These are phyloP conservation scores for Teratosphaeria zuluensis DNA, from an alignment of 2,329 filamentous ascomycete genomes.

Conservation along the genomic window DNA sequence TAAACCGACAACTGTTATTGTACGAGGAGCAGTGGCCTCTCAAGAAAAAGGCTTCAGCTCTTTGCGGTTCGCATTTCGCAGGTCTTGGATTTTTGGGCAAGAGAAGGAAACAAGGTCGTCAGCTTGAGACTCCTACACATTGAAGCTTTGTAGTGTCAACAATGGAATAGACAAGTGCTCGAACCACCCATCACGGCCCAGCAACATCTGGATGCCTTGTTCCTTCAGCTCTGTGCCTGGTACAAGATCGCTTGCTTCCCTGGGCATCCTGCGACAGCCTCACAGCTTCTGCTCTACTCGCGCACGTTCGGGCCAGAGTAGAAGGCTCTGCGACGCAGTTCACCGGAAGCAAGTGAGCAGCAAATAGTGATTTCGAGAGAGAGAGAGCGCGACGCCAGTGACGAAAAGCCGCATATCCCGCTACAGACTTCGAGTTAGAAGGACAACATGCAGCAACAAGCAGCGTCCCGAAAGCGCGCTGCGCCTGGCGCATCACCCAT, in stretches of 20 bases:
- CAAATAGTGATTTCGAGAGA: background rate
- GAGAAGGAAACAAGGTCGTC: background rate
- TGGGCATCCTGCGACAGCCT: background rate
- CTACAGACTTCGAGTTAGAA: background rate
- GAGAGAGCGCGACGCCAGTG: background rate
- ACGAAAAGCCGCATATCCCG: conserved; percentile 3
- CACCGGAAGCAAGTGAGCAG: background rate
- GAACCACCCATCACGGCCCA: conserved; percentile 2
- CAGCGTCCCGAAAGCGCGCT: conserved; percentile 52
- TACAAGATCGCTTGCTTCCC: conserved; percentile 1
- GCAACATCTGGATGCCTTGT: conserved; percentile 3
- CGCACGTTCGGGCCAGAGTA: background rate
- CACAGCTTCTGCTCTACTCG: background rate
- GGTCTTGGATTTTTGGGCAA: background rate
- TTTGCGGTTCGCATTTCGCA: background rate
- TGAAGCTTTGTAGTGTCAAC: conserved; percentile 6
- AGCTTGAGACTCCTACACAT: background rate
- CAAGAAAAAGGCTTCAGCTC: background rate
- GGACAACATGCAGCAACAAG: conserved; percentile 6
- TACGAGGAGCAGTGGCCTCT: background rate
- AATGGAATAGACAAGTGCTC: conserved; percentile 2
- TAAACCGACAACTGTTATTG: background rate
- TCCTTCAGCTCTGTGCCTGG: background rate
- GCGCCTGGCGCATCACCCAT: conserved; percentile 63
- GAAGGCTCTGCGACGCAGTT: background rate